phyloP scores from a whole-genome alignment of 257 asterid species.

The Avicennia marina region DNA sequence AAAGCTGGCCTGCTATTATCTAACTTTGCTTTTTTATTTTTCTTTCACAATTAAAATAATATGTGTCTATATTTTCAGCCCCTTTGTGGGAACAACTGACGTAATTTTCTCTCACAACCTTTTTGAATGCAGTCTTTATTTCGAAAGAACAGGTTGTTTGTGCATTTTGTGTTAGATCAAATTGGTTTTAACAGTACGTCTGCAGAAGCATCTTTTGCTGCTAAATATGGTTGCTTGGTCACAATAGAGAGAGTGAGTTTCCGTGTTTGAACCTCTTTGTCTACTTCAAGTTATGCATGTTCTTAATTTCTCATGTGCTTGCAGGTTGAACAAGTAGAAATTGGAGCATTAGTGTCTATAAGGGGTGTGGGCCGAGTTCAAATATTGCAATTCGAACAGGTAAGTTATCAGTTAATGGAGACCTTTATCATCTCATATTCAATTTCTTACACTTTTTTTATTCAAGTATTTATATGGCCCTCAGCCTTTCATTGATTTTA shows the following conservation, averaged over 20 bases:
- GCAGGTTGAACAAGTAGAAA: slow-evolving; percentile 65
- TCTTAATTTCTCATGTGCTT: slow-evolving; percentile 8
- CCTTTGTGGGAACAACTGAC: slow-evolving; percentile 5
- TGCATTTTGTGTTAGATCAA: slow-evolving; percentile 81
- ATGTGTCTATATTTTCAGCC: neutral
- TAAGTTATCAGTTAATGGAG: slow-evolving; percentile 7
- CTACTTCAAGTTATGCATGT: neutral
- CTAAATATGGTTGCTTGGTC: slow-evolving; percentile 74
- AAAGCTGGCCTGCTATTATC: neutral
- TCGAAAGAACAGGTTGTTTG: slow-evolving; percentile 54
- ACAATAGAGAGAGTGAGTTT: slow-evolving; percentile 63
- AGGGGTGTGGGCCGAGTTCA: slow-evolving; percentile 80
- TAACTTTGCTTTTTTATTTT: neutral
- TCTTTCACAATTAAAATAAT: slow-evolving; percentile 1
- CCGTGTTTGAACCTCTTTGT: slow-evolving; percentile 9
- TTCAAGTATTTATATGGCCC: no score
- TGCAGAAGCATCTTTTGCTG: slow-evolving; percentile 65
- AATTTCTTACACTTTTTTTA: no score
- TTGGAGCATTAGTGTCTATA: slow-evolving; percentile 71
- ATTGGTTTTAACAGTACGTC: slow-evolving; percentile 44
- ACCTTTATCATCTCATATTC: no score
- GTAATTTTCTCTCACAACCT: neutral
- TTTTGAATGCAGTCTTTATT: slow-evolving; percentile 45
- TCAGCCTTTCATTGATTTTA: no score
- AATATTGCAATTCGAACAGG: slow-evolving; percentile 56